Conservation (phyloP, 352 stramenopile genomes). For the Peronospora farinosa region DNA sequence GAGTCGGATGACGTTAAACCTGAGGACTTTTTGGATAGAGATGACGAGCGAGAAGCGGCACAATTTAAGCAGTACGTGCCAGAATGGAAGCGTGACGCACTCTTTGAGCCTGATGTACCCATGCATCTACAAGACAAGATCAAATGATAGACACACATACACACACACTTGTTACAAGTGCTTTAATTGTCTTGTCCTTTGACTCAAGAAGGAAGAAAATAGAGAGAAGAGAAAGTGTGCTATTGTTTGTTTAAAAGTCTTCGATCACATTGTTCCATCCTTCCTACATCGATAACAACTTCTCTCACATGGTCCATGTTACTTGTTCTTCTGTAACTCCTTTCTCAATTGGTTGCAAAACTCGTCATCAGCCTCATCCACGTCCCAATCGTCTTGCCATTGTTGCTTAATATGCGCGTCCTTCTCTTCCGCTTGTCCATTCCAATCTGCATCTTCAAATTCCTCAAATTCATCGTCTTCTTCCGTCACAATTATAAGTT, state of each 20-base stretch:
- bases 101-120: slow-evolving; percentile 57
- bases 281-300: not conserved
- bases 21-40: slow-evolving; percentile 49
- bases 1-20: slow-evolving; percentile 32
- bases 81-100: slow-evolving; percentile 79
- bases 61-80: slow-evolving; percentile 77
- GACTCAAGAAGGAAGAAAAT: slow-evolving; percentile 21
- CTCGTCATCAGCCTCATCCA: slow-evolving; percentile 88
- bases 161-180: not conserved
- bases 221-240: slow-evolving; percentile 15
- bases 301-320: slow-evolving; percentile 3
- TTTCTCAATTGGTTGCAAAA: slow-evolving; percentile 90
- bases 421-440: slow-evolving; percentile 66
- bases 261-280: too few species aligned
- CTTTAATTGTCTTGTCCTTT: slow-evolving; percentile 12
- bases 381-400: slow-evolving; percentile 91
- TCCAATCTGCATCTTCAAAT: slow-evolving; percentile 81
- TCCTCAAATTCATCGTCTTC: slow-evolving; percentile 89
- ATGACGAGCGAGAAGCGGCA: slow-evolving; percentile 57
- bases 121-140: slow-evolving; percentile 53
- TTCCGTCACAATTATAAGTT: slow-evolving; percentile 77
- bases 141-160: slow-evolving; percentile 5
- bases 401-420: slow-evolving; percentile 84
- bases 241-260: not conserved
- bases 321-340: slow-evolving; percentile 84